Evolutionary conservation across 2,329 filamentous ascomycete genomes (phyloP).

Genomic region (Nigrospora oryzae): DNA sequence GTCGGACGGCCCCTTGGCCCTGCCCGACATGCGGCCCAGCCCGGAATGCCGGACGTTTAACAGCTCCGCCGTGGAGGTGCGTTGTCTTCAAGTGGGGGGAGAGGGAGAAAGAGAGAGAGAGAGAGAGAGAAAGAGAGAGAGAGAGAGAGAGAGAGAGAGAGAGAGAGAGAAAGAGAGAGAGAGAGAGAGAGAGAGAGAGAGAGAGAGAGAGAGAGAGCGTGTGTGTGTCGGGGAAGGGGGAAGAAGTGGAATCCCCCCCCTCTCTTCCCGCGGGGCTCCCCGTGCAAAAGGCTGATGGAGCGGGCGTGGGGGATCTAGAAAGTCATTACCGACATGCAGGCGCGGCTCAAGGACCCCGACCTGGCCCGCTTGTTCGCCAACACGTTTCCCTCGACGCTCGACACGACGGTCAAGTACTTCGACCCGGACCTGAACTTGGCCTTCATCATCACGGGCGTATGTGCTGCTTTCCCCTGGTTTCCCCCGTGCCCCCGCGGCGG

Average conservation of each 20-base stretch:
- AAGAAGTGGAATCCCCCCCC: too few species aligned
- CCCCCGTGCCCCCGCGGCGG: neutral
- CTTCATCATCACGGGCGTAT: slow-evolving; percentile 1
- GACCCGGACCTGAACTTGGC: slow-evolving; percentile 1
- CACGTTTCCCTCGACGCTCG: neutral
- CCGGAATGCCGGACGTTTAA: slow-evolving; percentile 2
- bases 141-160: too few species aligned
- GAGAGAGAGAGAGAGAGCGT: too few species aligned
- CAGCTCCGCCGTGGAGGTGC: slow-evolving; percentile 1
- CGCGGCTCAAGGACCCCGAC: slow-evolving; percentile 1
- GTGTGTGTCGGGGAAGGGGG: neutral
- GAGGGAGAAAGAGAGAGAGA: too few species aligned
- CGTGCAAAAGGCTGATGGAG: too few species aligned
- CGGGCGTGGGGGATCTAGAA: neutral
- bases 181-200: too few species aligned
- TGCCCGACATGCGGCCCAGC: slow-evolving; percentile 1
- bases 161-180: too few species aligned
- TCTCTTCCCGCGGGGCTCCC: too few species aligned
- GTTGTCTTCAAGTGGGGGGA: neutral
- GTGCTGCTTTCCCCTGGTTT: neutral
- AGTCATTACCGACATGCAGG: slow-evolving; percentile 1
- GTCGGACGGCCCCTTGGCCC: neutral
- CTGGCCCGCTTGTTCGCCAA: neutral
- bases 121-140: neutral
- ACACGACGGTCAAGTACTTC: slow-evolving; percentile 1